These are phyloP conservation scores for Phytophthora idaei DNA, from an alignment of 352 stramenopile genomes.

Conservation along the genomic window DNA sequence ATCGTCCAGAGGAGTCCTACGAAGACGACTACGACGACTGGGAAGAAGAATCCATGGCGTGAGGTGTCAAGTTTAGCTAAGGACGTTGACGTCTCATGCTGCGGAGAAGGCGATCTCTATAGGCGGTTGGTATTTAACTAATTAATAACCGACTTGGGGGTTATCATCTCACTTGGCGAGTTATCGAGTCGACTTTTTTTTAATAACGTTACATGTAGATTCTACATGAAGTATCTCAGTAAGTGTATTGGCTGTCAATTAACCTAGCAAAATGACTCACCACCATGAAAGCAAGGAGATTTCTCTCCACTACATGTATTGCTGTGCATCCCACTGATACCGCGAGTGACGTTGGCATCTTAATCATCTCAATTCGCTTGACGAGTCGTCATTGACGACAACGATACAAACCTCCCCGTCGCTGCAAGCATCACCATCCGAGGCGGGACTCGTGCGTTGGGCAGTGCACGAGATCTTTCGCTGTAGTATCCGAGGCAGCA, in stretches of 20 bases:
- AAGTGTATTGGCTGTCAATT: too few relatives aligned
- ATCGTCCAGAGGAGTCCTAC: constrained; percentile 53
- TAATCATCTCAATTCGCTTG: constrained; percentile 23
- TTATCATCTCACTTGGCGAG: background rate
- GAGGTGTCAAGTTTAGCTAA: background rate
- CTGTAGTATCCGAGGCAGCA: background rate
- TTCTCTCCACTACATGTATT: too few relatives aligned
- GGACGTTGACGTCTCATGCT: background rate
- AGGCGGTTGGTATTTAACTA: too few relatives aligned
- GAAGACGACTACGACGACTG: constrained; percentile 70
- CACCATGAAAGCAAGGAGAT: too few relatives aligned
- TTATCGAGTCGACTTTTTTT: too few relatives aligned
- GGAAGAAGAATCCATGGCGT: constrained; percentile 56
- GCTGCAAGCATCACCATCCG: constrained; percentile 20
- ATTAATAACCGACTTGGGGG: too few relatives aligned
- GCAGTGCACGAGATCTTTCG: background rate
- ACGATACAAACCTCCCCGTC: constrained; percentile 12
- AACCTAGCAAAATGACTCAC: too few relatives aligned
- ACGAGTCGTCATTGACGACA: background rate
- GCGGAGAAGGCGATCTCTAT: background rate
- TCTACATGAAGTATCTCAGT: too few relatives aligned
- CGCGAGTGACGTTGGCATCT: constrained; percentile 1
- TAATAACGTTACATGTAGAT: too few relatives aligned
- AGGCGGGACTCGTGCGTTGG: constrained; percentile 10
- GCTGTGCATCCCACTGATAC: too few relatives aligned